Evolutionary conservation across 192 early-diverging fungal genomes (phyloP), one percentile per base, ranked within the genome.

Genomic region (Coemansia sp.): DNA sequence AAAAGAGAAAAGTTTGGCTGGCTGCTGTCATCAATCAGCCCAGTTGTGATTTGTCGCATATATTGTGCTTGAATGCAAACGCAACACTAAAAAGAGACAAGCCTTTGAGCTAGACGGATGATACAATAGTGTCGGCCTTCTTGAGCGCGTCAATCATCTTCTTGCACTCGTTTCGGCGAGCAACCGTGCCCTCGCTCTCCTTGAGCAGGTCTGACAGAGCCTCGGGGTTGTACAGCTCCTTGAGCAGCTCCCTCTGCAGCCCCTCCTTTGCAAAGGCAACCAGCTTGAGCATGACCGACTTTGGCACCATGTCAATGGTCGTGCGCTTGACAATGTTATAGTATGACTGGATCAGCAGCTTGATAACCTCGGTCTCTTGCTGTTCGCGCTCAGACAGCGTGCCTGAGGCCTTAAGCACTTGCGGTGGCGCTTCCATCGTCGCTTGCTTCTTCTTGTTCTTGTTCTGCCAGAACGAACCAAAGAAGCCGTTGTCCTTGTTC

Each of bases 321-420:
- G 96, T 97, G 59, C 95, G 91, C 83, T 99, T 99, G 55, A 98
- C 96, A 83, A 99, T 98, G 74, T 93, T 92, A 72, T 88, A 99
- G 84, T 99, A 99, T 17, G 96, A 98, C 61, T 92, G 86, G 57
- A 99, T 93, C 56, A 98, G 81, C 48, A 98, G 81, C 81, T 98
- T 99, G 70, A 98, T 99, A 17, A 99, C 95, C 81, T 99, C 98
- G 3, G 91, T 98, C 63, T 99, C 98, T 82, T 95, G 91, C 73
- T 87, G 84, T 80, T 99, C 98, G 46, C 96, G 88, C 74, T 99
- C 98, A 17, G 96, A 97, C 29, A 98, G 76, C 58, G 88, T 95
- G 62, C 96, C 96, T 19, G 88, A 87, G 0, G 98, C 94, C 83
- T 96, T 98, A 67, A 99, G 84, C 37, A 83, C 72, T 19, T 62